Evolutionary conservation across 1,139 yeast species (phyloP), one percentile per base, ranked within the genome.

Genomic region (Pichia sp.): DNA sequence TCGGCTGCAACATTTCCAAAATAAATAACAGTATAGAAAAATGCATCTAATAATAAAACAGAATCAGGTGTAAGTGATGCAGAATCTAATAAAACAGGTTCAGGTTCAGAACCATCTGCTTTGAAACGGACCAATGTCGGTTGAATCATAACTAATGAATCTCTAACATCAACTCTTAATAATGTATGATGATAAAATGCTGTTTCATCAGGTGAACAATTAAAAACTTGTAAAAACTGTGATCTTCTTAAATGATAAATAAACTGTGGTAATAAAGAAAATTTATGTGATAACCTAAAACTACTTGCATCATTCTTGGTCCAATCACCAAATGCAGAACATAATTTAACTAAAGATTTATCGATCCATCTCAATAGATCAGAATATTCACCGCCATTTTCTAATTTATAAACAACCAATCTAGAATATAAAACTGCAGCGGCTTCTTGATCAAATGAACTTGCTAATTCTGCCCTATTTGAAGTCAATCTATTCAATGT

Each of bases 171-270:
- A 66, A 92, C 97, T 56, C 90, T 82, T 62, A 88, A 78, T 65
- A 92, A 78, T 38, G 89, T 87, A 67, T 92, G 97, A 66, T 97
- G 83, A 71, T 90, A 90, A 68, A 89, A 92, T 37, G 97, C 97
- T 47, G 98, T 90, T 74, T 92, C 98, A 73, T 92, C 98, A 1
- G 98, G 98, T 26, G 97, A 90, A 69, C 92, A 90, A 70, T 92
- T 92, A 74, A 92, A 92, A 48, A 90, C 97, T 67, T 90, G 96
- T 66, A 92, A 75, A 69, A 92, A 92, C 70, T 90, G 97, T 2
- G 97, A 88, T 70, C 98, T 83, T 73, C 98, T 85, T 71, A 92
- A 77, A 67, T 92, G 95, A 70, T 87, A 92, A 72, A 92, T 87
- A 64, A 92, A 92, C 70, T 92, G 97, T 42, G 98, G 98, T 65